Percentiles rank a stretch among this genome's conserved stretches.
Conservation (phyloP, 2,329 filamentous ascomycete genomes). For the Alternaria ethzedia region DNA sequence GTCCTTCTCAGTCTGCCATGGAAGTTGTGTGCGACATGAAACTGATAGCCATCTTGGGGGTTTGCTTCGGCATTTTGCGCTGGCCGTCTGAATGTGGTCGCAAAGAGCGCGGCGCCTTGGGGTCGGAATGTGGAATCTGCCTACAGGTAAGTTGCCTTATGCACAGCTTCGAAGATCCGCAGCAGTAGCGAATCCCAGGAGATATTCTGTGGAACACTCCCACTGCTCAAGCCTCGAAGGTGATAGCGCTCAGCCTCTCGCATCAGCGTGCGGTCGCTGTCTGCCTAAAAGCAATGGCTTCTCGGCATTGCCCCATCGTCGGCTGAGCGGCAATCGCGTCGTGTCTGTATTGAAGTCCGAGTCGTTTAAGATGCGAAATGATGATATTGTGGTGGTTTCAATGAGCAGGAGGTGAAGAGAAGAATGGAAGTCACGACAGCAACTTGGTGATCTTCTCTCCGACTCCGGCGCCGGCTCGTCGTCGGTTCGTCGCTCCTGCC, state of each 20-base stretch:
- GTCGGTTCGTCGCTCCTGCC: not conserved
- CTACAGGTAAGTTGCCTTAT: not conserved
- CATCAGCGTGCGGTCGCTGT: not conserved
- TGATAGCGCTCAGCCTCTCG: conserved; percentile 3
- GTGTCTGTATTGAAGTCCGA: not conserved
- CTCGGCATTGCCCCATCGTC: not conserved
- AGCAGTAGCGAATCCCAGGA: not conserved
- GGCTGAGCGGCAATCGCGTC: conserved; percentile 1
- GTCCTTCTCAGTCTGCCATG: not conserved
- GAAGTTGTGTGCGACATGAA: not conserved
- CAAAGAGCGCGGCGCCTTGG: not conserved
- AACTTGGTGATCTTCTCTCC: not conserved
- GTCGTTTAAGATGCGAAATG: not conserved
- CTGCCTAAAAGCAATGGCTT: not conserved
- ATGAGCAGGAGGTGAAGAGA: not conserved
- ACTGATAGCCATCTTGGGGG: not conserved
- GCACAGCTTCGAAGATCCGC: not conserved
- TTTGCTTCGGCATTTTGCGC: not conserved
- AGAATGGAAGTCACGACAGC: not conserved
- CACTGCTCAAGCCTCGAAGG: not conserved
- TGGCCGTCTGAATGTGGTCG: not conserved
- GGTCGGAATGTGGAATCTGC: not conserved
- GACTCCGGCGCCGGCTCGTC: not conserved
- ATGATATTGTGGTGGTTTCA: not conserved
- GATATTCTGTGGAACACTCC: not conserved